Base-by-base conservation (phyloP, 108 stramenopile species). In the Phaeodactylum tricornutum region DNA sequence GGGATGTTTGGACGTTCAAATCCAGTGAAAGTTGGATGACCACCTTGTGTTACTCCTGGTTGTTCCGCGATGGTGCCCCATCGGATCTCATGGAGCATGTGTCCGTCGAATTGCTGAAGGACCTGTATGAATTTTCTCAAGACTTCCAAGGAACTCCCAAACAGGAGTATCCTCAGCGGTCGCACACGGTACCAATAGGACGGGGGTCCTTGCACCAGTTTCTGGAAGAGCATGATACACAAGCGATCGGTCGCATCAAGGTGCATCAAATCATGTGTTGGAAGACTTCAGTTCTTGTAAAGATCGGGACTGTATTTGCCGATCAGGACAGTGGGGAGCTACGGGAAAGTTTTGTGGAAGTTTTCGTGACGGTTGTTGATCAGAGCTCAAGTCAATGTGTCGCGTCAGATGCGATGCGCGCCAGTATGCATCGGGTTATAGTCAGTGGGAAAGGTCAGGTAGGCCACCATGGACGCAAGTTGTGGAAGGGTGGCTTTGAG, bases 1-100 rank as follows among this genome's bases (percentile, higher is more conserved):
- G 47, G 2, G 77, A 77, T 37, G 51, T 75, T n/a, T 87, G 85
- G 85, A 79, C 74, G 2, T 87, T 69, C 62, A 82, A 81, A 50
- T 68, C 75, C 2, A 67, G 60, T 35, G 78, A 82, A 17, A 24
- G 26, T n/a, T 47, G 52, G 61, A 62, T 33, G 24, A 70, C 61
- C 29, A 73, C 72, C 16, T 21, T 80, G 15, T 73, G 71, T 26
- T 57, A 75, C 50, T 68, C 75, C 14, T 62, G 75, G 66, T 29
- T 82, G 23, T 80, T 87, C 35, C 70, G 77, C 12, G 81, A 87
- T 24, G 80, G 80, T 8, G 70, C 68, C 17, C 78, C 78, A 3
- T 55, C 62, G 1, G 71, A 71, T 8, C 37, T 87, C 43, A 79
- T 87, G 72, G 81, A 82, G 37, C 43, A 65, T 20, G 57, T 87